Conservation (phyloP, 176 grass and related monocot species). For the Puya raimondii region DNA sequence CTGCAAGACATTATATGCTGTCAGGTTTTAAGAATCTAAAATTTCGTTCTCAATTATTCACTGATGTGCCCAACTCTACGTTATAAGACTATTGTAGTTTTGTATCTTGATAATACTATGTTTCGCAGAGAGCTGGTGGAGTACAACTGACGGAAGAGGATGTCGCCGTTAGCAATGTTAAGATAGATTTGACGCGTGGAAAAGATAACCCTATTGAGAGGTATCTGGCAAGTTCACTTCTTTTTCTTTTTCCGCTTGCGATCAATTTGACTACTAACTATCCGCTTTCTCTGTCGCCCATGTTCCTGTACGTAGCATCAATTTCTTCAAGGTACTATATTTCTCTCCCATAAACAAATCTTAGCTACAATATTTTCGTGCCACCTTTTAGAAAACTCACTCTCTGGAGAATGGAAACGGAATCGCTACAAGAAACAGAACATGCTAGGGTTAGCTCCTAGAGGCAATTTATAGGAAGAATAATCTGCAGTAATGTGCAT, state of each 20-base stretch:
- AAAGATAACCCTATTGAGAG: slow-evolving; percentile 83
- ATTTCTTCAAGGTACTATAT: slow-evolving; percentile 81
- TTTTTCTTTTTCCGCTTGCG: slow-evolving; percentile 1
- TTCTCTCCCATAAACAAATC: slow-evolving; percentile 2
- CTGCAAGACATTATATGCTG: slow-evolving; percentile 77
- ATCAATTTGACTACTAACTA: slow-evolving; percentile 14
- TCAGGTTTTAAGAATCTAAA: slow-evolving; percentile 38
- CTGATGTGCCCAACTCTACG: background rate
- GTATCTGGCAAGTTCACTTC: slow-evolving; percentile 21
- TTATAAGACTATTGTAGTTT: background rate
- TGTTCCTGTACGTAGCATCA: slow-evolving; percentile 45
- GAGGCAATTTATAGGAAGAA: too few relatives aligned
- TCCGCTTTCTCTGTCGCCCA: slow-evolving; percentile 8
- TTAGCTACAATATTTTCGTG: background rate
- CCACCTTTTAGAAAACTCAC: background rate
- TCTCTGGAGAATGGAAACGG: too few relatives aligned
- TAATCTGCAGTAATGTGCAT: too few relatives aligned
- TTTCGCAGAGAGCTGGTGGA: slow-evolving; percentile 37
- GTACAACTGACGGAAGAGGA: slow-evolving; percentile 68
- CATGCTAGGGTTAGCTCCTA: too few relatives aligned
- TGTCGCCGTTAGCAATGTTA: slow-evolving; percentile 77
- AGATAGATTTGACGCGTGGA: slow-evolving; percentile 92
- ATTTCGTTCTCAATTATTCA: background rate
- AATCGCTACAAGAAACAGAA: too few relatives aligned
- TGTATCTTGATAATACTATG: background rate